These are phyloP conservation scores for Aspergillus unguis DNA, from an alignment of 2,329 filamentous ascomycete species.

Conservation along the genomic window DNA sequence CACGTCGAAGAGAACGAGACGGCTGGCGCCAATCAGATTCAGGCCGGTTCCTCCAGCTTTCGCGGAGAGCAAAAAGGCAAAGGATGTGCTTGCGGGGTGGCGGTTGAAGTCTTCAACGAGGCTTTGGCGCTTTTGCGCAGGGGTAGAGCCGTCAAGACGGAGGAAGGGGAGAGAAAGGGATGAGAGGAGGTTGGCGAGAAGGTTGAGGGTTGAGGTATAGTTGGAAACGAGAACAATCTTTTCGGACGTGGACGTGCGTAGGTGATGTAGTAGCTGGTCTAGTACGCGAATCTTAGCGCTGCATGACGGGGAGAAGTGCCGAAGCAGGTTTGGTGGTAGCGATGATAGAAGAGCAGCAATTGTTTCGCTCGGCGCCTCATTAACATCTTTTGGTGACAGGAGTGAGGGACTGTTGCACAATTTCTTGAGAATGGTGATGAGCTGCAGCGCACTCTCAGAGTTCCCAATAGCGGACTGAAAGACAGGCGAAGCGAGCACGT, in stretches of 20 bases:
- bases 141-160: constrained; percentile 67
- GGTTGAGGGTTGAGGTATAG: constrained; percentile 68
- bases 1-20: constrained; percentile 68
- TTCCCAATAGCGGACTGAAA: constrained; percentile 62
- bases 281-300: constrained; percentile 66
- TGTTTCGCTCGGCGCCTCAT: constrained; percentile 48
- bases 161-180: constrained; percentile 60
- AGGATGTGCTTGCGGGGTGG: constrained; percentile 52
- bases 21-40: constrained; percentile 67
- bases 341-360: constrained; percentile 49
- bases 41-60: constrained; percentile 69
- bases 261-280: constrained; percentile 60
- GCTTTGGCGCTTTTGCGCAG: constrained; percentile 61
- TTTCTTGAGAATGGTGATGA: constrained; percentile 71
- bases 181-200: constrained; percentile 60
- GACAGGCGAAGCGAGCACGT: constrained; percentile 61
- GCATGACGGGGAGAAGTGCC: constrained; percentile 52
- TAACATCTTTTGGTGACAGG: constrained; percentile 51
- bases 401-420: constrained; percentile 69
- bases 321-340: constrained; percentile 55
- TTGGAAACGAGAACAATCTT: constrained; percentile 75
- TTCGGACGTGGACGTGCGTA: constrained; percentile 61
- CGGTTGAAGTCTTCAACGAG: constrained; percentile 70
- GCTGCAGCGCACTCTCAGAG: constrained; percentile 61
- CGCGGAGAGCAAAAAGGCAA: constrained; percentile 69